Evolutionary conservation across 495 filamentous ascomycete species (phyloP), one percentile per base, ranked within the genome.

Genomic region (Penicillium dipodomyicola): DNA sequence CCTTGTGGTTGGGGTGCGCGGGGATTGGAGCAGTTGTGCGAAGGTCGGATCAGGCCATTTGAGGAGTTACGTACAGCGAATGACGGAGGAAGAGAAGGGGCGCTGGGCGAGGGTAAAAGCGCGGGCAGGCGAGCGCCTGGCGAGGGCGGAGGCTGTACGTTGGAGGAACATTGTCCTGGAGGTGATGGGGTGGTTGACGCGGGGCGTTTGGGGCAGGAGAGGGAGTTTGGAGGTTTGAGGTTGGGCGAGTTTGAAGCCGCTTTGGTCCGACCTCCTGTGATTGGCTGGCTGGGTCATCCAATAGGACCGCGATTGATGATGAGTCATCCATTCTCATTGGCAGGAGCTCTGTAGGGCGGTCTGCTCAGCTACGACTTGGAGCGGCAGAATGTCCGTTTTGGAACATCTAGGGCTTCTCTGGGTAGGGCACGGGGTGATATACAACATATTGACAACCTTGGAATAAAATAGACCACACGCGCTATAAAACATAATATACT

Each of bases 121-220:
- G 60, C 80, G 73, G 67, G 82, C 74, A 61, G 83, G 83, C 54
- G 83, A 83, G 67, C 89, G 89, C 74, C 87, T 82, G 57, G 84
- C 86, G 62, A 87, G 80, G 67, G 84, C 81, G 64, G 89, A 72
- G 66, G 84, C 88, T 62, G 90, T 84, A 73, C 91, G 89, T 77
- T 89, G 87, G 69, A 94, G 78, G 75, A 93, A 89, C 89, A 93
- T 94, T 78, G 76, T 80, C 68, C 72, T 63, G 64, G 62, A 62
- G 48, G 49, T 57, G 52, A 43, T 61, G 65, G 59, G 61, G 61
- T 55, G 61, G 41, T 58, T 62, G 48, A 60, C 55, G 63, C 59
- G 54, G 54, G 56, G 67, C 49, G 57, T 49, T 67, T 61, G 63
- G 57, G 58, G 58, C 57, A 64, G 58, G 56, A 57, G 65, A 69